Evolutionary conservation across 257 asterid species (phyloP).

Genomic region (Gynochthodes officinalis): DNA sequence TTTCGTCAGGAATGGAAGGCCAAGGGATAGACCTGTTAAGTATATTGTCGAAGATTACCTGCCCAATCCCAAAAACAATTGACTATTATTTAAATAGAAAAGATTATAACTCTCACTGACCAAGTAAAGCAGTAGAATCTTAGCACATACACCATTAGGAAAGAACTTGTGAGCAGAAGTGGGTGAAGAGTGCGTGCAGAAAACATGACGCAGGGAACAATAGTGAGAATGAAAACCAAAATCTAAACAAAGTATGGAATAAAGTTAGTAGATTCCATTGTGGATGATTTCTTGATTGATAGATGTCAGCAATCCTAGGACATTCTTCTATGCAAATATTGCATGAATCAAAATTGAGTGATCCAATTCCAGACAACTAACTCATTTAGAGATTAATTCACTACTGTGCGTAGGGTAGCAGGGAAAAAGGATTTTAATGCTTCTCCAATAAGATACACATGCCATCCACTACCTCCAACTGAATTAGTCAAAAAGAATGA

Average conservation of each 20-base stretch:
- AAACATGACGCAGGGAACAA: neutral
- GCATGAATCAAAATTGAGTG: neutral
- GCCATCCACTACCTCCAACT: neutral
- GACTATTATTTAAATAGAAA: conserved; percentile 8
- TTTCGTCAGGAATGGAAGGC: conserved; percentile 79
- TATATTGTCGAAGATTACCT: conserved; percentile 83
- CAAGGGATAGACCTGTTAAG: conserved; percentile 84
- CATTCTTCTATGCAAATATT: neutral
- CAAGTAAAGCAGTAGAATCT: neutral
- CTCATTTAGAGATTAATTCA: neutral
- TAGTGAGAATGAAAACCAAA: neutral
- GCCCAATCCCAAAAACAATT: conserved; percentile 31
- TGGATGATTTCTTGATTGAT: neutral
- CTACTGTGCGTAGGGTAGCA: neutral
- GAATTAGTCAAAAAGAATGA: neutral
- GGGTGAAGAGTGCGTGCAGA: neutral
- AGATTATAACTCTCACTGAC: neutral
- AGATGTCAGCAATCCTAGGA: neutral
- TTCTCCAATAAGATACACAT: neutral
- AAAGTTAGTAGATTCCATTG: neutral
- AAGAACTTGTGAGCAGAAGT: neutral
- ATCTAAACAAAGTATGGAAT: neutral
- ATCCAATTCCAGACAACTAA: neutral
- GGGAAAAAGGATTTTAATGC: neutral
- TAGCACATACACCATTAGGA: neutral